phyloP scores from a whole-genome alignment of 2,329 filamentous ascomycete genomes.

The Apiospora rasikravindrae region DNA sequence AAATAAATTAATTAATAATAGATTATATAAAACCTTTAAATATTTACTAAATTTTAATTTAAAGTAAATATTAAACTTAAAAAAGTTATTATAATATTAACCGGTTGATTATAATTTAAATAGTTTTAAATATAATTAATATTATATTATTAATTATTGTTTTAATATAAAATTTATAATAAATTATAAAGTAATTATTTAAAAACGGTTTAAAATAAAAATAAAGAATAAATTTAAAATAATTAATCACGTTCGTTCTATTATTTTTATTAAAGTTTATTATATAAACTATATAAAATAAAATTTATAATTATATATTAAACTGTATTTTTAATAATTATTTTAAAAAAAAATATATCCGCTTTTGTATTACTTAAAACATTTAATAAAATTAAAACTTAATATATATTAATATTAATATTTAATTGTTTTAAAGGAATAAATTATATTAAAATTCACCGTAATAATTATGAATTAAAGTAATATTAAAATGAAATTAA shows the following conservation, averaged over 20 bases:
- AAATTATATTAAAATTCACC: not conserved
- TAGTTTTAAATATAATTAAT: no score
- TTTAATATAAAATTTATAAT: no score
- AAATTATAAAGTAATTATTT: not conserved
- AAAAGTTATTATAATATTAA: not conserved
- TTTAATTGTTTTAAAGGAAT: not conserved
- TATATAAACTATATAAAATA: not conserved
- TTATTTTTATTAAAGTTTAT: not conserved
- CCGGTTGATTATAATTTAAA: not conserved
- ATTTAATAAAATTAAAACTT: accelerated
- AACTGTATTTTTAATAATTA: not conserved
- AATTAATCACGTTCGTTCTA: no score
- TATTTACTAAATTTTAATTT: not conserved
- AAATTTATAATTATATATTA: not conserved
- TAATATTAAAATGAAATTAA: accelerated
- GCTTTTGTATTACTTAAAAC: no score
- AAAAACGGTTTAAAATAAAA: not conserved
- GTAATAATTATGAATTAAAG: not conserved
- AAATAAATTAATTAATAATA: not conserved
- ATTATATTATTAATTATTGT: no score
- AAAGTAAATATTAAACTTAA: not conserved
- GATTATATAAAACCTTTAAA: no score
- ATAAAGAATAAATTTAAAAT: not conserved
- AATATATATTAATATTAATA: no score
- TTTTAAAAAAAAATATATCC: no score